These are phyloP conservation scores for Omphalea diandra DNA, from an alignment of 441 rosid genomes.

Conservation along the genomic window DNA sequence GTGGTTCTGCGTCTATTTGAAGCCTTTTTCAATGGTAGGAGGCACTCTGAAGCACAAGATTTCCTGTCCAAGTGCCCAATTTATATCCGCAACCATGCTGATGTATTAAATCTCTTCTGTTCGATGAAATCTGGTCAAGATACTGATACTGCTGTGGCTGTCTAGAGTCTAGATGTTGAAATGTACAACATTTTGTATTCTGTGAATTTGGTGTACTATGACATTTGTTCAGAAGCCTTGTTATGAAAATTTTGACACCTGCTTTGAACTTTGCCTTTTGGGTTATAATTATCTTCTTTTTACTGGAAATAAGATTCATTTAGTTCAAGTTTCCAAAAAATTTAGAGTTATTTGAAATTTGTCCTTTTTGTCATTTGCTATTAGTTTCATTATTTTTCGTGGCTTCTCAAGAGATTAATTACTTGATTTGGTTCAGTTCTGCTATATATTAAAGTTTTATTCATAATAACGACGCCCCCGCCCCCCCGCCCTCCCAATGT, in stretches of 20 bases:
- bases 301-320: slow-evolving; percentile 21
- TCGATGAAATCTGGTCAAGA: slow-evolving; percentile 44
- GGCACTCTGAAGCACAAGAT: slow-evolving; percentile 71
- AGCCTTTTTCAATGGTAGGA: slow-evolving; percentile 60
- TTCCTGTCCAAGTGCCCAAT: slow-evolving; percentile 65
- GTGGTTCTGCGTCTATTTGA: slow-evolving; percentile 62
- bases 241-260: slow-evolving; percentile 16
- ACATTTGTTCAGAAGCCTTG: slow-evolving; percentile 26
- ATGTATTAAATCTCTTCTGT: slow-evolving; percentile 74
- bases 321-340: background rate
- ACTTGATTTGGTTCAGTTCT: background rate
- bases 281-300: slow-evolving; percentile 16
- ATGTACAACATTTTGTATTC: slow-evolving; percentile 17
- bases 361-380: background rate
- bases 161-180: slow-evolving; percentile 27
- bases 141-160: slow-evolving; percentile 29
- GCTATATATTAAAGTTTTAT: background rate
- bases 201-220: slow-evolving; percentile 17
- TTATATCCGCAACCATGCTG: slow-evolving; percentile 66
- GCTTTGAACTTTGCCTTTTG: slow-evolving; percentile 9
- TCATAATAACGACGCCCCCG: background rate
- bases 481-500: too few species aligned
- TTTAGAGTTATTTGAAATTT: background rate
- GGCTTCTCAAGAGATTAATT: background rate
- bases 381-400: background rate